phyloP scores from a whole-genome alignment of 495 filamentous ascomycete genomes.

The Jackrogersella multiformis region DNA sequence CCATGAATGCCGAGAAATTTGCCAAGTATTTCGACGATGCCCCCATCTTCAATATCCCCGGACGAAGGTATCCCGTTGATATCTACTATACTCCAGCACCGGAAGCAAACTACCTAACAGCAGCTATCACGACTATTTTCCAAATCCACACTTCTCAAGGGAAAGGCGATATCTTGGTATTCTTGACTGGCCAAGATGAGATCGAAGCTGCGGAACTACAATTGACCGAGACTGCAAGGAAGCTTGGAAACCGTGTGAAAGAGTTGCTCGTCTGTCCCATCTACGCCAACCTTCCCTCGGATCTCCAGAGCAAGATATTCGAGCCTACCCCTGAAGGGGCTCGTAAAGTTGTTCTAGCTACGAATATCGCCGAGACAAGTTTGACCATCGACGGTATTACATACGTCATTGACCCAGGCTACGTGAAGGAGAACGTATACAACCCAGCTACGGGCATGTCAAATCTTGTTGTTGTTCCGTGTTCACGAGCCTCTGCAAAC shows the following conservation, averaged over 20 bases:
- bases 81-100: conserved; percentile 93
- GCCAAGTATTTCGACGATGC: conserved; percentile 92
- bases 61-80: conserved; percentile 88
- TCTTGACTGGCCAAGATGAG: conserved; percentile 90
- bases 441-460: conserved; percentile 94
- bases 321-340: conserved; percentile 84
- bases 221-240: conserved; percentile 79
- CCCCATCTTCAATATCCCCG: conserved; percentile 96
- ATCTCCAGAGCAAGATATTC: conserved; percentile 88
- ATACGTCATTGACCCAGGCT: conserved; percentile 91
- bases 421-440: conserved; percentile 96
- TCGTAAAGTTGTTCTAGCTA: conserved; percentile 86
- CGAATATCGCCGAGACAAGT: conserved; percentile 90
- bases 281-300: conserved; percentile 87
- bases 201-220: conserved; percentile 87
- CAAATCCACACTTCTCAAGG: conserved; percentile 94
- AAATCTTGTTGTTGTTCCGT: conserved; percentile 87
- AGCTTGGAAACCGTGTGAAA: conserved; percentile 81
- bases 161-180: conserved; percentile 88
- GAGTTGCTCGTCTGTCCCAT: conserved; percentile 89
- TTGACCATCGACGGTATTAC: conserved; percentile 91
- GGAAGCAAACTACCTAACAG: conserved; percentile 93
- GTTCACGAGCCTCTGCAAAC: conserved; percentile 92
- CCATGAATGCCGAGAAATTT: conserved; percentile 95
- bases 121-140: conserved; percentile 91